A percentile compares a stretch with the other conserved stretches of the same genome.
These are phyloP conservation scores for Phyllosticta citrichinensis DNA, from an alignment of 2,329 filamentous ascomycete species.

Conservation along the genomic window DNA sequence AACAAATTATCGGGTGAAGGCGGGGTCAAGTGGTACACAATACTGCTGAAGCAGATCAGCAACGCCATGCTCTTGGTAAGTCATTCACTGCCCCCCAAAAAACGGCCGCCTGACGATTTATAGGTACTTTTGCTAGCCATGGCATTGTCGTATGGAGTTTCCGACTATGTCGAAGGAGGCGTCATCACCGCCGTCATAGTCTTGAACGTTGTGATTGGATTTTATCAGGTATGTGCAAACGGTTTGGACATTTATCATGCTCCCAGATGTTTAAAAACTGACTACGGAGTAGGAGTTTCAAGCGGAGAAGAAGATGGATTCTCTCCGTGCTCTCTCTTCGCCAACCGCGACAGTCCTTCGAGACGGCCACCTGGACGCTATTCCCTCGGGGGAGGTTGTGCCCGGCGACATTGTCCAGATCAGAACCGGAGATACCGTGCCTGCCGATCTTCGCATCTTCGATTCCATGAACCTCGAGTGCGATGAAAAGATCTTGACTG, in stretches of 20 bases:
- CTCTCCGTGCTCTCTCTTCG: slow-evolving; percentile 30
- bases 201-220: slow-evolving; percentile 59
- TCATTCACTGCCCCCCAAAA: not conserved
- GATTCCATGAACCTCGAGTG: slow-evolving; percentile 64
- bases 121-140: slow-evolving; percentile 68
- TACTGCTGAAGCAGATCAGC: slow-evolving; percentile 26
- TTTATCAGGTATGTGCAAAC: not conserved
- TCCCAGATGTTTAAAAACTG: slow-evolving; percentile 33
- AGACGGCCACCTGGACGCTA: slow-evolving; percentile 24
- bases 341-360: slow-evolving; percentile 29
- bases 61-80: slow-evolving; percentile 29
- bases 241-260: slow-evolving; percentile 7
- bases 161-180: slow-evolving; percentile 54
- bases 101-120: not conserved
- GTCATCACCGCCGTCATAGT: slow-evolving; percentile 56
- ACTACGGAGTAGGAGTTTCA: slow-evolving; percentile 30
- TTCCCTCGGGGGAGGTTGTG: slow-evolving; percentile 29
- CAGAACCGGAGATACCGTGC: slow-evolving; percentile 50
- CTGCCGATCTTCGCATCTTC: slow-evolving; percentile 53
- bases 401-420: slow-evolving; percentile 31
- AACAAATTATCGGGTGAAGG: slow-evolving; percentile 16
- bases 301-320: slow-evolving; percentile 33
- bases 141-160: slow-evolving; percentile 54
- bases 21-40: slow-evolving; percentile 15
- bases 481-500: slow-evolving; percentile 65